phyloP scores from a whole-genome alignment of 257 asterid genomes.

The Salvia hispanica region DNA sequence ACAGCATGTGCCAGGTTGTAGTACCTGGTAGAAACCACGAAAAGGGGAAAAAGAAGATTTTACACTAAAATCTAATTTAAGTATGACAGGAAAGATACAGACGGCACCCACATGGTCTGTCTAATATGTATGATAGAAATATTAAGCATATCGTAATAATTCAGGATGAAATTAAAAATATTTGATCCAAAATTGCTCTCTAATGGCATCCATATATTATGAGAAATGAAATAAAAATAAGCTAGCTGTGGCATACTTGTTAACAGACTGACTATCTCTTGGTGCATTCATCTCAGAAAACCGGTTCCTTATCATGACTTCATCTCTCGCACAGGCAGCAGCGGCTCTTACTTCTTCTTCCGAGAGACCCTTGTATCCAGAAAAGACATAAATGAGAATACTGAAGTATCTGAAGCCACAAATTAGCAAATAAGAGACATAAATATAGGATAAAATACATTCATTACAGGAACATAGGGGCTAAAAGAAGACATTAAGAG shows the following conservation, averaged over 20 bases:
- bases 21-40: slow-evolving; percentile 56
- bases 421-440: slow-evolving; percentile 21
- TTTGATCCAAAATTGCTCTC: too few species aligned
- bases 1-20: slow-evolving; percentile 99
- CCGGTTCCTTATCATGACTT: slow-evolving; percentile 94
- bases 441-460: not conserved
- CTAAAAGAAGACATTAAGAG: slow-evolving; percentile 1
- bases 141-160: not conserved
- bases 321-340: slow-evolving; percentile 99
- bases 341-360: slow-evolving; percentile 98
- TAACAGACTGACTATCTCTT: slow-evolving; percentile 78
- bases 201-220: too few species aligned
- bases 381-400: slow-evolving; percentile 31
- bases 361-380: slow-evolving; percentile 78
- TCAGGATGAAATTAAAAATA: too few species aligned
- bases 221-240: slow-evolving; percentile 19
- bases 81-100: slow-evolving; percentile 13
- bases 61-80: slow-evolving; percentile 24
- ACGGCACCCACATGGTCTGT: slow-evolving; percentile 11
- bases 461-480: not conserved
- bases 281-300: slow-evolving; percentile 99
- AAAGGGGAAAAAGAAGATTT: not conserved
- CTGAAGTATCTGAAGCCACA: slow-evolving; percentile 18
- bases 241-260: slow-evolving; percentile 58
- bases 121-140: not conserved